These are phyloP conservation scores for Ascoidea asiatica DNA, from an alignment of 805 yeast genomes.

Conservation along the genomic window DNA sequence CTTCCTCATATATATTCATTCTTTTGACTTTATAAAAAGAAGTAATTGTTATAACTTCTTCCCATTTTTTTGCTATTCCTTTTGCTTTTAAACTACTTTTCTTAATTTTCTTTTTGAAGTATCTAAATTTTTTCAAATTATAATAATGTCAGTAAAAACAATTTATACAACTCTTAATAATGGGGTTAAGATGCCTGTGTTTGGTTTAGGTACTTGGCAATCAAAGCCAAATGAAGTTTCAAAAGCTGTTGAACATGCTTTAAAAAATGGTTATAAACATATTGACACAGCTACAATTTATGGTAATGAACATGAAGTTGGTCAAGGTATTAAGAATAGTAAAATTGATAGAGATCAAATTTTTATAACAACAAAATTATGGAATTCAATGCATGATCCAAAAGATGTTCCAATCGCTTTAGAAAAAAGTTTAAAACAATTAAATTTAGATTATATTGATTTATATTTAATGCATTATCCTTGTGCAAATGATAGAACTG, in stretches of 20 bases:
- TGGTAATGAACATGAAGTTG: slow-evolving; percentile 54
- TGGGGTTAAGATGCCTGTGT: slow-evolving; percentile 5
- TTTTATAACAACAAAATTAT: not conserved
- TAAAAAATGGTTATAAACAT: slow-evolving; percentile 54
- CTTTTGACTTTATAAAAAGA: too few species aligned
- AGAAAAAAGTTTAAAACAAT: slow-evolving; percentile 41
- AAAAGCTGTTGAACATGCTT: slow-evolving; percentile 44
- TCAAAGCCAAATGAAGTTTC: slow-evolving; percentile 1
- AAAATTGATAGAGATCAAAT: not conserved
- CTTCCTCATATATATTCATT: too few species aligned
- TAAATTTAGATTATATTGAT: slow-evolving; percentile 66
- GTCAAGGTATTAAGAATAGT: slow-evolving; percentile 27
- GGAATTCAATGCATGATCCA: too few species aligned
- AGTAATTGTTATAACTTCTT: too few species aligned
- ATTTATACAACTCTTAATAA: slow-evolving; percentile 5
- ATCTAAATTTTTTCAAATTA: too few species aligned
- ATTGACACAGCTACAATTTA: slow-evolving; percentile 68
- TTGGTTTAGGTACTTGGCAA: slow-evolving; percentile 7
- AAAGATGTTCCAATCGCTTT: slow-evolving; percentile 49
- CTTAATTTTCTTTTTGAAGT: too few species aligned
- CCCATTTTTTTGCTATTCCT: too few species aligned
- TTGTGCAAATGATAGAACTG: not conserved
- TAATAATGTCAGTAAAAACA: too few species aligned
- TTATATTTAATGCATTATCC: slow-evolving; percentile 80
- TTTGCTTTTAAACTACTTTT: too few species aligned